Conservation (phyloP, 495 filamentous ascomycete species). For the Aspergillus taichungensis region DNA sequence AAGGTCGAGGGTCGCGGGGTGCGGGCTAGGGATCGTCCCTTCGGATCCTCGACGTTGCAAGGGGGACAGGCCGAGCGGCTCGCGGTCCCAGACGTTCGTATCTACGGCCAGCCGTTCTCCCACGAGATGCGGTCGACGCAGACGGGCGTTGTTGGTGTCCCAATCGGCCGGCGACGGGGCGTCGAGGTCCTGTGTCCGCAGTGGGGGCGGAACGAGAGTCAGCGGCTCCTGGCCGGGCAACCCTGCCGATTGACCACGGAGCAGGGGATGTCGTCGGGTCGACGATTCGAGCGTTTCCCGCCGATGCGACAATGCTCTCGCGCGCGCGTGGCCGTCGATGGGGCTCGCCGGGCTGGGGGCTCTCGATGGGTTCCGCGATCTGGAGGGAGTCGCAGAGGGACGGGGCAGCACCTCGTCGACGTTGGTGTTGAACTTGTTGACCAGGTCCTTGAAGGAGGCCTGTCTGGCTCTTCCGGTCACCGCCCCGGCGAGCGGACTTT, state of each 20-base stretch:
- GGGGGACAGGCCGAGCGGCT: conserved; percentile 32
- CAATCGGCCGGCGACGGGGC: conserved; percentile 1
- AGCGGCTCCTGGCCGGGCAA: not conserved
- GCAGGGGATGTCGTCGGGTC: not conserved
- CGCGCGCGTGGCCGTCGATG: conserved; percentile 15
- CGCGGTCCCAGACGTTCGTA: conserved; percentile 26
- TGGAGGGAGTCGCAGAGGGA: conserved; percentile 25
- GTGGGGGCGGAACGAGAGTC: conserved; percentile 1
- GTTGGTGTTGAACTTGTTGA: conserved; percentile 53
- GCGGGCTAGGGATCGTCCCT: conserved; percentile 44
- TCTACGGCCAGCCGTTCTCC: conserved; percentile 40
- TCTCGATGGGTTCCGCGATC: conserved; percentile 22
- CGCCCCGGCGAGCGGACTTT: conserved; percentile 10
- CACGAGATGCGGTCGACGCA: conserved; percentile 38
- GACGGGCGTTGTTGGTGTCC: conserved; percentile 7
- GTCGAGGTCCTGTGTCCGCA: not conserved
- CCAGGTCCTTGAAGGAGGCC: conserved; percentile 51
- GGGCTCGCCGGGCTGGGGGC: conserved; percentile 26
- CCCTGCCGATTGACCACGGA: conserved; percentile 10
- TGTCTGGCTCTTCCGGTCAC: conserved; percentile 28
- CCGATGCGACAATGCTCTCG: conserved; percentile 21
- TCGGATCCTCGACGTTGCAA: conserved; percentile 44
- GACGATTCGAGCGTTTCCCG: conserved; percentile 17
- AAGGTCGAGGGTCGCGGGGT: conserved; percentile 38
- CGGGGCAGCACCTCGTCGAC: conserved; percentile 45